A percentile compares a stretch with the other conserved stretches of the same genome.
Evolutionary conservation across 2,329 filamentous ascomycete genomes (phyloP).

Genomic region (Bipolaris victoriae): DNA sequence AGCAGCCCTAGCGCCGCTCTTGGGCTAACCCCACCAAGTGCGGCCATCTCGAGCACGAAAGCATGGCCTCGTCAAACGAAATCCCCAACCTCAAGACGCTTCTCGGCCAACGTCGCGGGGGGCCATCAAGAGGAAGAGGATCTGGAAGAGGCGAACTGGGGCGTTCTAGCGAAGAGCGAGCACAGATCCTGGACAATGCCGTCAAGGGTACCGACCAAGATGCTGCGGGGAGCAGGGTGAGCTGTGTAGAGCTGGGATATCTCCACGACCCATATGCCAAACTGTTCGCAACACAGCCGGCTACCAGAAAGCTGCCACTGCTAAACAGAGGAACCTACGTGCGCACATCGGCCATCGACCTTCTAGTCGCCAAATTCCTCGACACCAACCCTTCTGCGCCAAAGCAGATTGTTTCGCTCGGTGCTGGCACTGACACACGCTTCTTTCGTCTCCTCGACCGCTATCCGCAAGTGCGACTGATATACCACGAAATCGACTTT

Average conservation of each 20-base stretch:
- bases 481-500: conserved; percentile 96
- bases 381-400: conserved; percentile 45
- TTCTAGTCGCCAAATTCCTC: conserved; percentile 75
- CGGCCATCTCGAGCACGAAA: conserved; percentile 23
- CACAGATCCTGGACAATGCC: conserved; percentile 67
- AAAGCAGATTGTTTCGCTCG: conserved; percentile 87
- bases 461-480: conserved; percentile 54
- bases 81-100: conserved; percentile 80
- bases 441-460: conserved; percentile 74
- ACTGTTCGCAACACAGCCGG: conserved; percentile 66
- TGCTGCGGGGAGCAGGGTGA: conserved; percentile 85
- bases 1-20: conserved; percentile 17
- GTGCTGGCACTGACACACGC: conserved; percentile 91
- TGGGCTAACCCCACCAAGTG: conserved; percentile 37
- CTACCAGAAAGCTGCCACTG: conserved; percentile 76
- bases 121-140: conserved; percentile 57
- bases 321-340: conserved; percentile 98
- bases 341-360: conserved; percentile 82
- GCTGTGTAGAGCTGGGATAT: conserved; percentile 85
- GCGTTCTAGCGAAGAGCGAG: conserved; percentile 37
- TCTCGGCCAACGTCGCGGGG: conserved; percentile 55
- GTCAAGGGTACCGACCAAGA: conserved; percentile 92
- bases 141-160: conserved; percentile 44
- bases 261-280: conserved; percentile 79
- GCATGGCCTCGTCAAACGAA: conserved; percentile 69